These are phyloP conservation scores for Sporothrix humicola DNA, from an alignment of 2,329 filamentous ascomycete species.

Conservation along the genomic window DNA sequence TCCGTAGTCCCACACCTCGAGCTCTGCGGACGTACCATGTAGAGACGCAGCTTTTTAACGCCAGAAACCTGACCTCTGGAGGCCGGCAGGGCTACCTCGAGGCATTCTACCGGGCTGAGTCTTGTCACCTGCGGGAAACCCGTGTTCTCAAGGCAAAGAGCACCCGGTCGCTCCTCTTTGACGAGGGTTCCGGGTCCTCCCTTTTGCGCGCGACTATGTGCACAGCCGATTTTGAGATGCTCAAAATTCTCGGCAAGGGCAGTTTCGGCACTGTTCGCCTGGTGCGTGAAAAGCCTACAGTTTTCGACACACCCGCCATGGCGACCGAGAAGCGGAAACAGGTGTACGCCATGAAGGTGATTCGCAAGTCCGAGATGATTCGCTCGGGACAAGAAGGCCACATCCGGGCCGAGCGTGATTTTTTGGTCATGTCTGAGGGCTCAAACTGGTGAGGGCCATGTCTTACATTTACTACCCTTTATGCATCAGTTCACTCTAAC, in stretches of 20 bases:
- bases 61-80: constrained; percentile 57
- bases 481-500: not conserved
- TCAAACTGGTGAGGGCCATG: constrained; percentile 69
- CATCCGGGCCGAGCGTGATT: constrained; percentile 87
- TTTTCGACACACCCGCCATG: constrained; percentile 8
- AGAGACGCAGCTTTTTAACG: constrained; percentile 65
- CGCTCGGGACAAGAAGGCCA: constrained; percentile 91
- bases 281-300: constrained; percentile 67
- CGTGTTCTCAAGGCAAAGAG: constrained; percentile 67
- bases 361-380: constrained; percentile 91
- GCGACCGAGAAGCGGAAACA: constrained; percentile 50
- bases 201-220: not conserved
- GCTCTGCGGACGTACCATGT: constrained; percentile 66
- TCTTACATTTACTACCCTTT: too few species aligned
- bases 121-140: constrained; percentile 73
- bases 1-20: constrained; percentile 63
- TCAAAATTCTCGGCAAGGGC: constrained; percentile 87
- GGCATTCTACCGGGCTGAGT: constrained; percentile 71
- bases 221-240: constrained; percentile 72
- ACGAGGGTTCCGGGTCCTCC: not conserved
- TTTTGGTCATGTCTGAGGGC: constrained; percentile 86
- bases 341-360: constrained; percentile 96
- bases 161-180: constrained; percentile 15
- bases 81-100: constrained; percentile 61
- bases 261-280: constrained; percentile 93